These are phyloP conservation scores for Mariannaea sp. DNA, from an alignment of 2,329 filamentous ascomycete species.

Conservation along the genomic window DNA sequence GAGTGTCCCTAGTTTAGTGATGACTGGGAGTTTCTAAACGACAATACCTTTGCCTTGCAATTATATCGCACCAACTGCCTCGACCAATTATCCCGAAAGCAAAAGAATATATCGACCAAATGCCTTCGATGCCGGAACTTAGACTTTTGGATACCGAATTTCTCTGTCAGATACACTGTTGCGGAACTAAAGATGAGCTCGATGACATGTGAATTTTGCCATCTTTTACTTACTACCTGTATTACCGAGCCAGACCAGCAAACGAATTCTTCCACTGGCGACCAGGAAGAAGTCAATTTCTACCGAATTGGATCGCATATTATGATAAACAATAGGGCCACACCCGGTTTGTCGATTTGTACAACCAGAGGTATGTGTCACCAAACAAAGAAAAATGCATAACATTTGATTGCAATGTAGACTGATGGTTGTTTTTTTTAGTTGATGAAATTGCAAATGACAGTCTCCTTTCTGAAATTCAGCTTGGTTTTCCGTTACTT, in stretches of 20 bases:
- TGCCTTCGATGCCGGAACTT: conserved; percentile 3
- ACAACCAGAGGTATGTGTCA: not conserved
- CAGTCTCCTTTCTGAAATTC: not conserved
- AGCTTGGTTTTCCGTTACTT: conserved; percentile 17
- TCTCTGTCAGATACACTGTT: not conserved
- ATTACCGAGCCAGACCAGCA: not conserved
- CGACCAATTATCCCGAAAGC: not conserved
- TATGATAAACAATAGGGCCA: not conserved
- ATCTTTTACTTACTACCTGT: not conserved
- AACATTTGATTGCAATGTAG: not conserved
- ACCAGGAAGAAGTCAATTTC: not conserved
- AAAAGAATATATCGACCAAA: not conserved
- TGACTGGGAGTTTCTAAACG: conserved; percentile 17
- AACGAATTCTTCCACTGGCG: not conserved
- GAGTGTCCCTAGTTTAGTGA: conserved; percentile 13
- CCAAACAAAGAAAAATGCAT: too few species aligned
- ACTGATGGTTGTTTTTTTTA: not conserved
- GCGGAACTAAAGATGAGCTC: not conserved
- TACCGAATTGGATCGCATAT: not conserved
- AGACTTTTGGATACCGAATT: not conserved
- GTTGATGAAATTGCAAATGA: not conserved
- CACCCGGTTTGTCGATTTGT: conserved; percentile 1
- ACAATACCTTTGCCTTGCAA: conserved; percentile 4
- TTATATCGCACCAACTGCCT: not conserved
- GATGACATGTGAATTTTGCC: conserved; percentile 9